Evolutionary conservation across 495 filamentous ascomycete genomes (phyloP).

Genomic region (Penicillium psychrofluorescens): DNA sequence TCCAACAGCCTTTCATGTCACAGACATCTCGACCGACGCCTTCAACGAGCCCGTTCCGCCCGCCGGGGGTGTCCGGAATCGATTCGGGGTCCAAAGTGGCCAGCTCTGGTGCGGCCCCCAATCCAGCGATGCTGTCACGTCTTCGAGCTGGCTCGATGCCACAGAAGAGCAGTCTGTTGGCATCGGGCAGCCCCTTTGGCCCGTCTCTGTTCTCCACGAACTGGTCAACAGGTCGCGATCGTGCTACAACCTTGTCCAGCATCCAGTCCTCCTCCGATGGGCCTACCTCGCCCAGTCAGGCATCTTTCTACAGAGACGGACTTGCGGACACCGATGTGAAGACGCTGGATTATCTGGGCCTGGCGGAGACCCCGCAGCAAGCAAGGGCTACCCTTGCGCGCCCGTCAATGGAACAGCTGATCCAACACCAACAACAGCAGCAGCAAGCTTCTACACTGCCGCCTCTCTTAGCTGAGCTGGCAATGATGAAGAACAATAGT

Average conservation of each 20-base stretch:
- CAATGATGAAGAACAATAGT: constrained; percentile 71
- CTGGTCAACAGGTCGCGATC: constrained; percentile 69
- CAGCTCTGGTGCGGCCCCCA: constrained; percentile 38
- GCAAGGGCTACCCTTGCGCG: constrained; percentile 63
- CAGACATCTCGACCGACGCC: constrained; percentile 85
- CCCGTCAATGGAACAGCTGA: constrained; percentile 33
- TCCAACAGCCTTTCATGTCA: constrained; percentile 59
- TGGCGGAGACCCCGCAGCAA: constrained; percentile 90
- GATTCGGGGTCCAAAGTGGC: constrained; percentile 49
- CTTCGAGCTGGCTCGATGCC: constrained; percentile 94
- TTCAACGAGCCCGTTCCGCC: constrained; percentile 84
- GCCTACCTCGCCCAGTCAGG: constrained; percentile 80
- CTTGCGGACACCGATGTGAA: constrained; percentile 80
- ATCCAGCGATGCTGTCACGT: constrained; percentile 72
- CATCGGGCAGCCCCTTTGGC: constrained; percentile 68
- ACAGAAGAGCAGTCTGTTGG: constrained; percentile 64
- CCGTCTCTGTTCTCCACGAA: constrained; percentile 81
- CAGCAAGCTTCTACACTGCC: constrained; percentile 48
- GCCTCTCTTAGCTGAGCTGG: constrained; percentile 73
- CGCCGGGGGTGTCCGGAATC: constrained; percentile 61
- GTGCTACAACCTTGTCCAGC: constrained; percentile 78
- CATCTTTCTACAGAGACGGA: constrained; percentile 85
- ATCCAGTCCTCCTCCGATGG: constrained; percentile 85
- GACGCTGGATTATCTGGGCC: constrained; percentile 90
- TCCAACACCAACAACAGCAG: constrained; percentile 51